Evolutionary conservation across 163 green algal species (phyloP).

Genomic region (Coccomyxa subellipsoidea): DNA sequence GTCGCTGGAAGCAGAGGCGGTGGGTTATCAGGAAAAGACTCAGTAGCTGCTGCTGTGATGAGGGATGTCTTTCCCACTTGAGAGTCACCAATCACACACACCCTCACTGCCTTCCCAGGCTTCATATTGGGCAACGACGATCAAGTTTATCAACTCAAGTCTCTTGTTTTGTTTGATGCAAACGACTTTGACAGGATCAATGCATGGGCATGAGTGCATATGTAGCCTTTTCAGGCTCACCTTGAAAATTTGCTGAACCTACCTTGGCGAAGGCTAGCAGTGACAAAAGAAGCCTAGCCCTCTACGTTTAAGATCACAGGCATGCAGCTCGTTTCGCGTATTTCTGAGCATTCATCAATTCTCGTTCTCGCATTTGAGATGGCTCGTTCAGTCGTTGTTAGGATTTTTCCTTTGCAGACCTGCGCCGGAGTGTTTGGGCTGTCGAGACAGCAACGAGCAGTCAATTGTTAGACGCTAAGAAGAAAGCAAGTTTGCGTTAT

Average conservation of each 20-base stretch:
- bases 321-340: no score
- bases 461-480: neutral
- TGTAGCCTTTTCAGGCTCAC: neutral
- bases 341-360: no score
- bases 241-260: neutral
- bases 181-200: neutral
- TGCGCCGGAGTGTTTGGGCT: neutral
- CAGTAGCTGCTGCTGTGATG: constrained; percentile 72
- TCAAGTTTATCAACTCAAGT: neutral
- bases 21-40: constrained; percentile 72
- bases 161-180: neutral
- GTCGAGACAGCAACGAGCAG: neutral
- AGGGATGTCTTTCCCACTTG: constrained; percentile 77
- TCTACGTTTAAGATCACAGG: neutral
- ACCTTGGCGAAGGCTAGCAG: neutral
- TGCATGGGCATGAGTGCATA: no score
- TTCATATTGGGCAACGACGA: no score
- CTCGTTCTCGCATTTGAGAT: no score
- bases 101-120: constrained; percentile 36
- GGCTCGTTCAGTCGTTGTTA: neutral
- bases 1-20: constrained; percentile 78
- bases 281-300: neutral
- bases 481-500: no score
- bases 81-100: constrained; percentile 75
- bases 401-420: neutral